Conservation (phyloP, 2,329 filamentous ascomycete genomes). For the Epichloe coenophiala region DNA sequence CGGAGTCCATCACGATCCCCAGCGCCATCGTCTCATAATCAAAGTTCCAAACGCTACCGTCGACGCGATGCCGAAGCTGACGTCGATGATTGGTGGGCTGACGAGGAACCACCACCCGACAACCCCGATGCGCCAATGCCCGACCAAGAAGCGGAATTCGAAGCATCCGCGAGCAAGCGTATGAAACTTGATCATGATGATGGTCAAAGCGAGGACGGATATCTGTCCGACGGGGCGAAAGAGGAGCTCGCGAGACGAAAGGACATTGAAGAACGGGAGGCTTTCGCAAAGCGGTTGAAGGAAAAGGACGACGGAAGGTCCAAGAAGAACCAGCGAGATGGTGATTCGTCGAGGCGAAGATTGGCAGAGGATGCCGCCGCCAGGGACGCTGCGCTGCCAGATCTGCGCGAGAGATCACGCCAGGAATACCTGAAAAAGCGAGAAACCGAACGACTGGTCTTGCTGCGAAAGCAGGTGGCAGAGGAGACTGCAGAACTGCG, state of each 20-base stretch:
- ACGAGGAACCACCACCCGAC: slow-evolving; percentile 48
- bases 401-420: slow-evolving; percentile 69
- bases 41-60: slow-evolving; percentile 28
- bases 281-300: slow-evolving; percentile 62
- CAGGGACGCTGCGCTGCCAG: slow-evolving; percentile 59
- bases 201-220: slow-evolving; percentile 23
- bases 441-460: slow-evolving; percentile 68
- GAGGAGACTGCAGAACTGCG: slow-evolving; percentile 75
- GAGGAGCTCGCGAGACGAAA: slow-evolving; percentile 45
- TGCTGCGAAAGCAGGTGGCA: slow-evolving; percentile 80
- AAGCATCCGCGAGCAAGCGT: slow-evolving; percentile 58
- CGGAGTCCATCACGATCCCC: slow-evolving; percentile 23
- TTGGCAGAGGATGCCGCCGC: slow-evolving; percentile 44
- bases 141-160: slow-evolving; percentile 44
- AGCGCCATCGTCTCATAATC: slow-evolving; percentile 12
- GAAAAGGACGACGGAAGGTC: slow-evolving; percentile 57
- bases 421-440: slow-evolving; percentile 92
- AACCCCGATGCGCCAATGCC: slow-evolving; percentile 21
- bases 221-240: slow-evolving; percentile 45
- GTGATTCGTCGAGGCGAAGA: slow-evolving; percentile 40
- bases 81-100: slow-evolving; percentile 70
- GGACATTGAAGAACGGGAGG: slow-evolving; percentile 64
- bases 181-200: slow-evolving; percentile 50
- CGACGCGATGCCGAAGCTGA: slow-evolving; percentile 31
- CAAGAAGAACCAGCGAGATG: slow-evolving; percentile 51